Conservation (phyloP, 2,329 filamentous ascomycete species). For the Phyllosticta paracitricarpa region DNA sequence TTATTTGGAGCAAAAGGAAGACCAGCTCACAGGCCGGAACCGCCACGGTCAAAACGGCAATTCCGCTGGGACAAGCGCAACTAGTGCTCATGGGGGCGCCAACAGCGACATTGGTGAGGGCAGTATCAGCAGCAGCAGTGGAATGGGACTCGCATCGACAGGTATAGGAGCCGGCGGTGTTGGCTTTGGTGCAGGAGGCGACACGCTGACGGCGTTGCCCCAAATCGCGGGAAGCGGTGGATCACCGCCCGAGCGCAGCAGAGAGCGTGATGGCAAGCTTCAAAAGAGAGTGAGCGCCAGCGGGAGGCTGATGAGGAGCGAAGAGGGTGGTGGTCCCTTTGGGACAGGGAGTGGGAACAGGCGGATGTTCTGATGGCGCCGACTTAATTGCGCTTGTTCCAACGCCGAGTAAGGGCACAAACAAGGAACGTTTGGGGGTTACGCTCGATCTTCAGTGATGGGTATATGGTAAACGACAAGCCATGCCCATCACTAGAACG, state of each 20-base stretch:
- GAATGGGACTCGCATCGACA: slow-evolving; percentile 8
- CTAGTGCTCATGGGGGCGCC: background rate
- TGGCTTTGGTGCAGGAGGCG: slow-evolving; percentile 40
- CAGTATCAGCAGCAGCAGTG: background rate
- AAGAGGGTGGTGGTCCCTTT: slow-evolving; percentile 22
- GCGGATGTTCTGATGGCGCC: slow-evolving; percentile 9
- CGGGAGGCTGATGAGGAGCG: slow-evolving; percentile 33
- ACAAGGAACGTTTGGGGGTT: background rate
- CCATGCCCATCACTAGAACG: background rate
- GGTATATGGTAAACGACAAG: background rate
- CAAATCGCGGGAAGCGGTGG: slow-evolving; percentile 36
- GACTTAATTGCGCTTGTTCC: background rate
- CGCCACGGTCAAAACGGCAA: background rate
- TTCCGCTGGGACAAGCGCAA: background rate
- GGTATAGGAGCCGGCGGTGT: slow-evolving; percentile 35
- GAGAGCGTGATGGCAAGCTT: slow-evolving; percentile 26
- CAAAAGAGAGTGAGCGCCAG: slow-evolving; percentile 32
- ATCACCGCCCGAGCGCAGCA: slow-evolving; percentile 27
- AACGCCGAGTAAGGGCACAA: background rate
- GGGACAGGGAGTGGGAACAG: slow-evolving; percentile 11
- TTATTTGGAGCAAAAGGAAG: slow-evolving; percentile 72
- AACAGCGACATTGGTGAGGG: background rate
- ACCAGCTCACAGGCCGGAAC: slow-evolving; percentile 30
- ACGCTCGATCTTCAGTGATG: background rate
- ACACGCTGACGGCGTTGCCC: slow-evolving; percentile 55